Evolutionary conservation across 2,329 filamentous ascomycete genomes (phyloP).

Genomic region (Whalleya microplaca): DNA sequence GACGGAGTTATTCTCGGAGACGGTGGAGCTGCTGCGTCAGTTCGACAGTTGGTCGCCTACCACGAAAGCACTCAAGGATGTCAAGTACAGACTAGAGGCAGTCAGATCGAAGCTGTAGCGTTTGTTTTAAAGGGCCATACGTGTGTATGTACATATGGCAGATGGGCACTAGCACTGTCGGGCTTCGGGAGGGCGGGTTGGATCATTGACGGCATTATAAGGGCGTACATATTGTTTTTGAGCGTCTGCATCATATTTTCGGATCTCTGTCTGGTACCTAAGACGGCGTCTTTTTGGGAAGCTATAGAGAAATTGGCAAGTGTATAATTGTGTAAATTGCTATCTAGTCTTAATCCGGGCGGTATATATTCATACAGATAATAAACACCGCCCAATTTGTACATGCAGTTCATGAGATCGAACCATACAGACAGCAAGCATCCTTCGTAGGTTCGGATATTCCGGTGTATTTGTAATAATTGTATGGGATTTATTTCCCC

Average conservation of each 20-base stretch:
- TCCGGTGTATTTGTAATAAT: background rate
- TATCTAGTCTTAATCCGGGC: background rate
- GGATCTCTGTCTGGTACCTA: background rate
- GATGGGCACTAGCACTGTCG: conserved; percentile 2
- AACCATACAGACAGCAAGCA: background rate
- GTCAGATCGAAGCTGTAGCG: conserved; percentile 78
- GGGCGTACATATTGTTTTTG: background rate
- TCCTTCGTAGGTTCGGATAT: background rate
- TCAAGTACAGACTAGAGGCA: conserved; percentile 91
- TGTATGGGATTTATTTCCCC: background rate
- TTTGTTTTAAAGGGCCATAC: background rate
- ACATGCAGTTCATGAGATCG: background rate
- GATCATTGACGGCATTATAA: conserved; percentile 12
- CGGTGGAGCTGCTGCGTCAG: conserved; percentile 75
- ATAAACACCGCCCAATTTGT: background rate
- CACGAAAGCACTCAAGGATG: conserved; percentile 91
- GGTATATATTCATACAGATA: background rate
- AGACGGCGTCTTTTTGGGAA: conserved; percentile 1
- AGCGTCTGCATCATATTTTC: background rate
- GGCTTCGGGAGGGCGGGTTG: conserved; percentile 5
- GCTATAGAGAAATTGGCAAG: background rate
- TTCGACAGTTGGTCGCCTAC: conserved; percentile 94
- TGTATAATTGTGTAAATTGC: background rate
- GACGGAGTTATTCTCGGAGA: conserved; percentile 77
- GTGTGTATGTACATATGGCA: background rate